Base-by-base conservation (phyloP, 2,329 filamentous ascomycete genomes). In the Alternaria novae-zelandiae region DNA sequence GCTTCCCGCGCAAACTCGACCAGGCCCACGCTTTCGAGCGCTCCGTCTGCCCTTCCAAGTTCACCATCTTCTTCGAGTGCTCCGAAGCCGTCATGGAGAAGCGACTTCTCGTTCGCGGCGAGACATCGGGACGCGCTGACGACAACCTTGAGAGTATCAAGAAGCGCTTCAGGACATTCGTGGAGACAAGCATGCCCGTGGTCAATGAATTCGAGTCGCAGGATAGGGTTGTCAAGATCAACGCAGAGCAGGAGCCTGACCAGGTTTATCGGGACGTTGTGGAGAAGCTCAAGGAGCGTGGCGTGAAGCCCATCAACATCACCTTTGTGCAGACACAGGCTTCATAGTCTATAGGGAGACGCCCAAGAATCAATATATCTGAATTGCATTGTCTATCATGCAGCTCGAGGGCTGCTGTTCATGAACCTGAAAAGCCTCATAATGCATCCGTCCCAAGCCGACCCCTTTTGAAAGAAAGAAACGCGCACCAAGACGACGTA, bases 121-220 rank as follows among this genome's bases (percentile, higher is more conserved):
- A 97, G 89, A 98, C 95, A 15, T 94, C 91, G 76, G 96, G 96
- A 45, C 87, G 96, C 68, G 85, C 91, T 54, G 96, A 99, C 81
- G 96, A 99, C 83, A 99, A 99, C 79, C 91, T 89, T 59, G 96
- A 97, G 82, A 94, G 90, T 76, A 99, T 98, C 80, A 91, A 92
- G 84, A 99, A 99, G 90, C 88, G 96, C 61, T 99, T 99, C 86
- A 90, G 89, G 78, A 94, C 91, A 5, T 99, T 98, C 78, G 85
- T 96, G 73, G 94, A 98, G 82, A 97, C 94, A 3, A 97, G 93
- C 83, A 97, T 98, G 95, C 96, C 96, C 25, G 96, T 98, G 50
- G 93, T 99, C 58, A 87, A 97, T 72, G 88, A 93, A 79, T 98
- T 91, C 80, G 89, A 91, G 76, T 85, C 85, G 74, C 85, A 94